Percentiles rank a stretch among this genome's conserved stretches.
phyloP scores from a whole-genome alignment of 768 basidiomycete species.

The Lactarius sanguifluus region DNA sequence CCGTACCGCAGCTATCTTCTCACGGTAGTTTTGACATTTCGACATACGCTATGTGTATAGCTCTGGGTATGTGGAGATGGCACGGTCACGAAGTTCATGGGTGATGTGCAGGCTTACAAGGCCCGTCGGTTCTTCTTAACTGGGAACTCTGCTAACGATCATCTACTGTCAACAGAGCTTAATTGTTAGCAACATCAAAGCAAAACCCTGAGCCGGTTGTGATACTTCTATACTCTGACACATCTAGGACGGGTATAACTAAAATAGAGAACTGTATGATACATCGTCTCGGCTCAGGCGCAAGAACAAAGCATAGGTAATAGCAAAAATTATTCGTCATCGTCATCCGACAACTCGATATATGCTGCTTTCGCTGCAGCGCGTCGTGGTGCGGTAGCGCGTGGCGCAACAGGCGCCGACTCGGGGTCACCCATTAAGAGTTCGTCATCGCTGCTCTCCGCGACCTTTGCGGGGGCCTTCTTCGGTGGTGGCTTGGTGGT shows the following conservation, averaged over 20 bases:
- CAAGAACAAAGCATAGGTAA: constrained; percentile 36
- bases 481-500: constrained; percentile 46
- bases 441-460: constrained; percentile 45
- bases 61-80: constrained; percentile 92
- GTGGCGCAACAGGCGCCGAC: constrained; percentile 42
- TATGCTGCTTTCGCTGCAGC: constrained; percentile 45
- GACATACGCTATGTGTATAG: constrained; percentile 39
- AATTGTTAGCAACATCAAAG: constrained; percentile 39
- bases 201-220: constrained; percentile 31
- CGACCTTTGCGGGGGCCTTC: constrained; percentile 31
- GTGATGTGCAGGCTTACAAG: constrained; percentile 93
- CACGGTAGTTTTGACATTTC: constrained; percentile 22
- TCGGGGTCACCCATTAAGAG: constrained; percentile 42
- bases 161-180: constrained; percentile 13
- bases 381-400: constrained; percentile 46
- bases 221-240: constrained; percentile 9
- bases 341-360: constrained; percentile 48
- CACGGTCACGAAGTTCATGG: constrained; percentile 78
- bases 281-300: constrained; percentile 35
- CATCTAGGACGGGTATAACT: constrained; percentile 3
- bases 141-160: background rate
- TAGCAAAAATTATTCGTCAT: constrained; percentile 35
- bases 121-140: constrained; percentile 38
- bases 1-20: constrained; percentile 28
- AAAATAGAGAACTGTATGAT: constrained; percentile 1